Percentiles rank a stretch among this genome's conserved stretches.
These are phyloP conservation scores for Pterocarpus macrocarpus DNA, from an alignment of 306 rosid species.

Conservation along the genomic window DNA sequence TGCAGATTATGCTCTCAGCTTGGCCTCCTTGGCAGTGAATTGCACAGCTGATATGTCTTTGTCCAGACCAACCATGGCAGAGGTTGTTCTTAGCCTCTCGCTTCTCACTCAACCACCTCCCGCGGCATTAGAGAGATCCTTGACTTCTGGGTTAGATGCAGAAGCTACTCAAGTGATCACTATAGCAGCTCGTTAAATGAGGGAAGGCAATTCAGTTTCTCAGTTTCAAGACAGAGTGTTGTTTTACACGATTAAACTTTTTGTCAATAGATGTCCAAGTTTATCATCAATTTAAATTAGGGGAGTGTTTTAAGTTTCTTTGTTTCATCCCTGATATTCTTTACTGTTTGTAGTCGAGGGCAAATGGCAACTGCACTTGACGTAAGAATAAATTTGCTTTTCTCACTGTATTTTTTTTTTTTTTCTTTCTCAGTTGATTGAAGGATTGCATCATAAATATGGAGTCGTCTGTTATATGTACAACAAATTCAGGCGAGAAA, in stretches of 20 bases:
- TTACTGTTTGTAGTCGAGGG: conserved; percentile 11
- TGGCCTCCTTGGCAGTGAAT: conserved; percentile 65
- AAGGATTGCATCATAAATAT: not conserved
- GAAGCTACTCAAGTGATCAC: not conserved
- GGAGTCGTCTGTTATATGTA: conserved; percentile 22
- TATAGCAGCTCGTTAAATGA: conserved; percentile 38
- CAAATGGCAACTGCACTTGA: conserved; percentile 27
- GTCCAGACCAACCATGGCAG: conserved; percentile 69
- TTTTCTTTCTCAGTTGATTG: not conserved
- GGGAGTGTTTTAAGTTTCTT: conserved; percentile 9
- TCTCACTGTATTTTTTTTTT: not conserved
- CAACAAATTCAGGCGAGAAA: not conserved
- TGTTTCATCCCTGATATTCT: conserved; percentile 19
- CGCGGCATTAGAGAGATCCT: conserved; percentile 1
- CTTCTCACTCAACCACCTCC: conserved; percentile 47
- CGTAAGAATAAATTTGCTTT: conserved; percentile 32
- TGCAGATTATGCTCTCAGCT: conserved; percentile 63
- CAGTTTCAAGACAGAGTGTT: conserved; percentile 25
- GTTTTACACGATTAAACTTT: conserved; percentile 9
- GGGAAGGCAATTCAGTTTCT: not conserved
- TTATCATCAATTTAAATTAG: conserved; percentile 22
- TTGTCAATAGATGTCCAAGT: conserved; percentile 1
- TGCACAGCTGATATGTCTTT: conserved; percentile 65
- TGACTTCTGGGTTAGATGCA: not conserved
- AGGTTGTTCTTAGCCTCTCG: conserved; percentile 65